Base-by-base conservation (phyloP, 108 stramenopile genomes). In the Skeletonema grethae region DNA sequence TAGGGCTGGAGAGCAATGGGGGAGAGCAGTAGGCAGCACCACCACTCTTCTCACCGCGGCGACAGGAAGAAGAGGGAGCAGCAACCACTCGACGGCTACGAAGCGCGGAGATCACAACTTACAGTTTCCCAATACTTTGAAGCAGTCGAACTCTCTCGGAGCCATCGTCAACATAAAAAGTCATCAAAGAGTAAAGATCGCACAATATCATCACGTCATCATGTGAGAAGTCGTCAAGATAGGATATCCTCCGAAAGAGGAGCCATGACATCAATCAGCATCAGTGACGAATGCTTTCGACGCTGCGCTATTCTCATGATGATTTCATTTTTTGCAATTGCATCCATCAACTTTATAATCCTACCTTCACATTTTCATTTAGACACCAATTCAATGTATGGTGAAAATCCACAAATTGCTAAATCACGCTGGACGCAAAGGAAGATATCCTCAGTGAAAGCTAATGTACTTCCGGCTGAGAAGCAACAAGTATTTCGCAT, bases 361-460 rank as follows among this genome's bases (percentile, higher is more conserved):
- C 50, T 53, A 20, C 22, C 50, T 22, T 24, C 50, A 53, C 22
- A 22, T 5, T 24, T 53, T 24, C 22, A 22, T 5, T 24, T 53
- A 0, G 15, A 4, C 8, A 22, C 9, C n/a, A 48, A 48, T 22
- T 5, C 22, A 24, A 28, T 28, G 1, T 8, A 22, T 7, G 50
- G 20, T 2, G n/a, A 53, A 22, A 53, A n/a, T 53, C 50, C 50
- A 22, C 50, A 53, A 53, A 53, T 9, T 53, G 22, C 50, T 5
- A 53, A 53, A 22, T 53, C 50, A 22, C 22, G 50, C 7, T 53
- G 50, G 50, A 53, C 50, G 22, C 50, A 53, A 6, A 53, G 50
- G 50, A 53, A 53, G n/a, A 53, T 53, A 53, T 53, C 22, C 0
- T 53, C 50, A n/a, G 15, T 9, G 22, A n/a, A 53, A 53, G 22